Base-by-base conservation (phyloP, 2,329 filamentous ascomycete species). In the Fusarium newnesense region DNA sequence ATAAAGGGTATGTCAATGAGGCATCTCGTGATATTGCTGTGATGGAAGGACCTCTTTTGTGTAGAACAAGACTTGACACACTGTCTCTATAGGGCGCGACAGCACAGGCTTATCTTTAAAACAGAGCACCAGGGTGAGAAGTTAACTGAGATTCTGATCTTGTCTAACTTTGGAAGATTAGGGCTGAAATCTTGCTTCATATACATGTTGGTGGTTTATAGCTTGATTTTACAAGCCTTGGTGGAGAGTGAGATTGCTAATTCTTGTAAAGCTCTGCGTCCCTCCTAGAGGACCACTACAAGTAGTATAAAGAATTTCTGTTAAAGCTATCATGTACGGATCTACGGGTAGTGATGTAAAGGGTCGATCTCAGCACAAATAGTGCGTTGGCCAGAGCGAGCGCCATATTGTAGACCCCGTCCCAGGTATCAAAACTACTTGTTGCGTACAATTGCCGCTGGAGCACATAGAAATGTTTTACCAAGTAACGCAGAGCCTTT, bases 401-500 rank as follows among this genome's bases (percentile, higher is more conserved):
- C 28, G 11, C 16, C 11, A 50, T 18, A 18, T 12, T 7, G n/a
- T 13, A 5, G 24, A 32, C 2, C 15, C 15, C 34, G 16, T 3
- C 15, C 9, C 28, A 5, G 7, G 7, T 18, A 9, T 24, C 21
- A 24, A 32, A 32, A 18, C 5, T 32, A 9, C 0, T 9, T n/a
- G 7, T 18, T 4, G 10, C 5, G 7, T 32, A 5, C 10, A 18
- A 10, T 30, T 49, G n/a, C 13, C 7, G 30, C 11, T 18, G 16
- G 5, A 10, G 30, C 16, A 11, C 3, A 19, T 9, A 15, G 9
- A 15, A 11, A 43, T 34, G 3, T 13, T 30, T 42, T 9, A 15
- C 4, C 9, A 4, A 26, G 6, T 5, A 13, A 1, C 19, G 30
- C 11, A 7, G 6, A 18, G 2, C 2, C 4, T n/a, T 13, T 9